A percentile compares a stretch with the other conserved stretches of the same genome.
These are phyloP conservation scores for Globisporangium spiculum DNA, from an alignment of 352 stramenopile genomes.

Conservation along the genomic window DNA sequence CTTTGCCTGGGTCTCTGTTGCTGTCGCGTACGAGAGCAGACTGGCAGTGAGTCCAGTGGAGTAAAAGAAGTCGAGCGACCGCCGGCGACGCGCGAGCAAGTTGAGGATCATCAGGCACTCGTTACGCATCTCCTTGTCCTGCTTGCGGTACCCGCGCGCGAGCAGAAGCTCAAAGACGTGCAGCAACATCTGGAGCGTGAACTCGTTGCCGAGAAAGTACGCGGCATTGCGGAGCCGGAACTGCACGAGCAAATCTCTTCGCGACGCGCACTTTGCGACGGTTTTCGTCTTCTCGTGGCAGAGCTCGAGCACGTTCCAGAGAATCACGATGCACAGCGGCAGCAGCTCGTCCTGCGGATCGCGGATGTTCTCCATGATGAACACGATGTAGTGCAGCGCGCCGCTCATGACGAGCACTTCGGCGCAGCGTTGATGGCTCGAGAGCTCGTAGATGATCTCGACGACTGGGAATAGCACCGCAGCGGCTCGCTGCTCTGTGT, in stretches of 20 bases:
- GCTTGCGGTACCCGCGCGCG: slow-evolving; percentile 50
- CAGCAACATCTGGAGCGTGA: slow-evolving; percentile 56
- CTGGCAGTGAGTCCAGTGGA: slow-evolving; percentile 52
- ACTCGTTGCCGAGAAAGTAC: slow-evolving; percentile 58
- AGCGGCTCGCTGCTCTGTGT: slow-evolving; percentile 17
- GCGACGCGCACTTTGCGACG: slow-evolving; percentile 37
- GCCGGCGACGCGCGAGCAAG: slow-evolving; percentile 47
- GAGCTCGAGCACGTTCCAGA: slow-evolving; percentile 77
- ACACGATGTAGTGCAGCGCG: slow-evolving; percentile 62
- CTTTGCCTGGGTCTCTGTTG: slow-evolving; percentile 15
- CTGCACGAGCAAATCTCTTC: slow-evolving; percentile 53
- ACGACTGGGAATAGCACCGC: slow-evolving; percentile 58
- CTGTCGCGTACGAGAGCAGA: slow-evolving; percentile 62
- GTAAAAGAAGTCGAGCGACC: slow-evolving; percentile 55
- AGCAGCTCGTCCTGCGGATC: slow-evolving; percentile 66
- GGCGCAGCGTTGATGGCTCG: slow-evolving; percentile 56
- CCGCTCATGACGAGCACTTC: slow-evolving; percentile 67
- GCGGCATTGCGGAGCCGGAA: slow-evolving; percentile 64
- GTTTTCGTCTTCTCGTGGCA: slow-evolving; percentile 51
- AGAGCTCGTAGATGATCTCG: slow-evolving; percentile 66
- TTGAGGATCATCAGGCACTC: slow-evolving; percentile 69
- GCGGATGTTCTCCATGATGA: slow-evolving; percentile 52
- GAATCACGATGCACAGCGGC: slow-evolving; percentile 59
- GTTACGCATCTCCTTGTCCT: slow-evolving; percentile 82
- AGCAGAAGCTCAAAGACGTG: slow-evolving; percentile 60